A percentile compares a stretch with the other conserved stretches of the same genome.
Conservation (phyloP, 2,329 filamentous ascomycete species). For the Hyphodiscus sp. region DNA sequence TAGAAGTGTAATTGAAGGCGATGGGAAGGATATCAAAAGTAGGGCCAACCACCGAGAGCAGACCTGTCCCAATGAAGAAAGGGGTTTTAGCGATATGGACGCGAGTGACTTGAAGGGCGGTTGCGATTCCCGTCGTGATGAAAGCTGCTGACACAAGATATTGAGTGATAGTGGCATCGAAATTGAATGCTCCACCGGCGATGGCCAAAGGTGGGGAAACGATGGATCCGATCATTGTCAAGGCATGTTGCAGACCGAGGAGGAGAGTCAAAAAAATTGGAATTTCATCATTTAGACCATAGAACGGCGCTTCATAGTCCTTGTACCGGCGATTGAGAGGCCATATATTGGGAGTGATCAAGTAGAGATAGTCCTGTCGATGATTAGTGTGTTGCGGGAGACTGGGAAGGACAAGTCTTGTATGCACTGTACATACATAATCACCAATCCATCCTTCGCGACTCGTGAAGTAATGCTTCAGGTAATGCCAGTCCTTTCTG, state of each 20-base stretch:
- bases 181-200: slow-evolving; percentile 49
- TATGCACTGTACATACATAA: slow-evolving; percentile 31
- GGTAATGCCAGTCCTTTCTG: slow-evolving; percentile 6
- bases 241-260: slow-evolving; percentile 62
- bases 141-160: slow-evolving; percentile 65
- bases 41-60: slow-evolving; percentile 62
- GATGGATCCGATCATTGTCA: slow-evolving; percentile 58
- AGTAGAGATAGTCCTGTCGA: slow-evolving; percentile 32
- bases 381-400: not conserved
- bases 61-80: slow-evolving; percentile 57
- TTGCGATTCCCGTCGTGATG: slow-evolving; percentile 61
- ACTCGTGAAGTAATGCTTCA: slow-evolving; percentile 31
- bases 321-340: slow-evolving; percentile 53
- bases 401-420: not conserved
- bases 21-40: slow-evolving; percentile 63
- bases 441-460: slow-evolving; percentile 34
- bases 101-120: slow-evolving; percentile 58
- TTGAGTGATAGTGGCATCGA: slow-evolving; percentile 46
- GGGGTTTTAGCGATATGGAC: slow-evolving; percentile 57
- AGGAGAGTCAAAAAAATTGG: slow-evolving; percentile 60
- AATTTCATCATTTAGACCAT: slow-evolving; percentile 62
- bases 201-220: slow-evolving; percentile 58
- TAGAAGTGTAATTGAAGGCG: slow-evolving; percentile 51
- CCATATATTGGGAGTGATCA: slow-evolving; percentile 42
- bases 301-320: slow-evolving; percentile 54